Base-by-base conservation (phyloP, 352 stramenopile genomes). In the Phytophthora boehmeriae region DNA sequence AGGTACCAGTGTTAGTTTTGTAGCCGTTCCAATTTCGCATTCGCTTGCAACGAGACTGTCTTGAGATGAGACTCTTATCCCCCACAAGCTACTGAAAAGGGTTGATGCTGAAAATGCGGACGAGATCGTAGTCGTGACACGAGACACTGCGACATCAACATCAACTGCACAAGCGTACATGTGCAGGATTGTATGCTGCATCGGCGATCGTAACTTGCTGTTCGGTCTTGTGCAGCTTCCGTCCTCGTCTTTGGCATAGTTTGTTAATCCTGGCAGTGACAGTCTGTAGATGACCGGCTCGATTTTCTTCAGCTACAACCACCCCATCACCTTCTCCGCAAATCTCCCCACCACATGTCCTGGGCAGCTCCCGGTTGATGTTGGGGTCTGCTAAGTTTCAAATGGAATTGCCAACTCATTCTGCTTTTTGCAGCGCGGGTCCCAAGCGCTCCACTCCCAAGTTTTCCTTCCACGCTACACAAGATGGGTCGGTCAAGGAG, bases 341-440 rank as follows among this genome's bases (percentile, higher is more conserved):
- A 20, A 48, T 16, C 28, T 14, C 19, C 59, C 38, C n/a, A 27
- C 36, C 43, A 16, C 39, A 30, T 30, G 39, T 19, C 41, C 19
- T 49, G n/a, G 55, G 22, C 52, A 25, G 3, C 25, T 30, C 25
- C 3, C 3, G 3, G 3, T 30, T 6, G 25, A 6, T 30, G 25
- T 52, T 49, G 43, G 36, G 22, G 41, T 23, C 44, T 44, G 2
- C 22, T 16, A 44, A 43, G 45, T 39, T 61, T 60, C 25, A 30
- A 30, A 30, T 30, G 20, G 58, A 2, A 61, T 27, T 23, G 63
- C 11, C 14, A 11, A 17, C 28, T 68, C 59, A 73, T 63, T 73
- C 49, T 65, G 53, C 59, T 17, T 73, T 73, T 73, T 63, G 59
- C 64, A 35, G 38, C 45, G 41, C 58, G 23, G 47, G 32, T 56